These are phyloP conservation scores for Podospora didyma DNA, from an alignment of 495 filamentous ascomycete species.

Conservation along the genomic window DNA sequence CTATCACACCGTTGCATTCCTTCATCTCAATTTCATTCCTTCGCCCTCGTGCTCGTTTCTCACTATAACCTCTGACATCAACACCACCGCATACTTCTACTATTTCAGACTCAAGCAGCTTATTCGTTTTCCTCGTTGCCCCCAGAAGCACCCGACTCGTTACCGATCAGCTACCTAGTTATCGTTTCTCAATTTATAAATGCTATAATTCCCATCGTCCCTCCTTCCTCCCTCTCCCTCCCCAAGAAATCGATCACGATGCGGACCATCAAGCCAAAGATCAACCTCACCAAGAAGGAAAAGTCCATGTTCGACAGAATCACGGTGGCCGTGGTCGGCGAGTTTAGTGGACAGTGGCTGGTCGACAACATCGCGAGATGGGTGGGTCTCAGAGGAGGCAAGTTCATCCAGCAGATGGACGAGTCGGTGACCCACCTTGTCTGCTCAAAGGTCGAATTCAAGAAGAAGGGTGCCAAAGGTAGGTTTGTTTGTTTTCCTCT, in stretches of 20 bases:
- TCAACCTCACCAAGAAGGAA: neutral
- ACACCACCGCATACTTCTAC: no score
- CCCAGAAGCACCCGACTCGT: no score
- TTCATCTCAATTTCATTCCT: no score
- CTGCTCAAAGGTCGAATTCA: conserved; percentile 28
- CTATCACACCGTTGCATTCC: no score
- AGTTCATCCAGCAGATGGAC: conserved; percentile 16
- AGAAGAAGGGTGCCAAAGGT: conserved; percentile 13
- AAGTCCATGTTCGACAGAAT: conserved; percentile 27
- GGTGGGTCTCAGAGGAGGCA: conserved; percentile 25
- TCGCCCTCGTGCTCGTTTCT: no score
- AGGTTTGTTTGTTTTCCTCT: neutral
- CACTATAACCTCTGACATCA: no score
- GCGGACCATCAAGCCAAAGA: neutral
- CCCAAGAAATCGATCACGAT: neutral
- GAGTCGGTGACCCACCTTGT: conserved; percentile 35
- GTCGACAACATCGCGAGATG: conserved; percentile 29
- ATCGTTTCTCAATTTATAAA: no score
- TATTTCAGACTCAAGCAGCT: no score
- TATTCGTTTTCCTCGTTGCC: no score
- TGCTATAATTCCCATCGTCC: no score
- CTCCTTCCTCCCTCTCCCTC: neutral
- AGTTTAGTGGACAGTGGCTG: conserved; percentile 27
- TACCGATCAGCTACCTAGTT: no score
- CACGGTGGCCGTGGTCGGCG: conserved; percentile 26